Evolutionary conservation across 768 basidiomycete species (phyloP).

Genomic region (Trametes sanguinea): DNA sequence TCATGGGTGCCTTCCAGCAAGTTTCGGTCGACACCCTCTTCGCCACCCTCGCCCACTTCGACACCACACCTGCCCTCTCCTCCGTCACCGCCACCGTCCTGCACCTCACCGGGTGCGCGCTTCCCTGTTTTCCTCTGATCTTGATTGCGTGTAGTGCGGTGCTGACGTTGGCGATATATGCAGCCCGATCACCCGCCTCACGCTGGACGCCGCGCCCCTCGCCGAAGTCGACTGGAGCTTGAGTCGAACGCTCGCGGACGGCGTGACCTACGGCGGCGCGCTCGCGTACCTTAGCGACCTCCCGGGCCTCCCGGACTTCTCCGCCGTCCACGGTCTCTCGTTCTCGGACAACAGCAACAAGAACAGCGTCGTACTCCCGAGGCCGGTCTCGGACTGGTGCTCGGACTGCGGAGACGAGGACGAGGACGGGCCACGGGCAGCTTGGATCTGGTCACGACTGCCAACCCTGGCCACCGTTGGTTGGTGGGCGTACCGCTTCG

Average conservation of each 20-base stretch:
- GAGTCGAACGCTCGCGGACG: background rate
- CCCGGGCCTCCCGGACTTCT: background rate
- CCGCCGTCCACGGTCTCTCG: too few species aligned
- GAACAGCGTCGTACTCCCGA: too few species aligned
- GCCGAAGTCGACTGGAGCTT: background rate
- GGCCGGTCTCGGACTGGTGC: too few species aligned
- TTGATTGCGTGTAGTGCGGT: background rate
- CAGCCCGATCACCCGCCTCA: background rate
- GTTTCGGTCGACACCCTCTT: background rate
- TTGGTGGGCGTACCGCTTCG: too few species aligned
- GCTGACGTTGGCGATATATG: background rate
- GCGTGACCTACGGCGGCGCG: background rate
- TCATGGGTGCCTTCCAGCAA: slow-evolving; percentile 1
- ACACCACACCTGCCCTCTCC: background rate
- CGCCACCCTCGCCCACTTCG: background rate
- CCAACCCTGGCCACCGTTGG: too few species aligned
- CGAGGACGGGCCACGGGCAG: too few species aligned
- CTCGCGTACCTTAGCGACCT: background rate
- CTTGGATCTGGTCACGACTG: too few species aligned
- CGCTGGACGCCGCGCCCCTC: background rate
- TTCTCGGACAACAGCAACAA: too few species aligned
- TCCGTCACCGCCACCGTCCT: background rate
- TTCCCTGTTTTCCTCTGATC: background rate
- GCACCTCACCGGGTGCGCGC: background rate
- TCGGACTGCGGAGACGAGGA: too few species aligned